Base-by-base conservation (phyloP, 495 filamentous ascomycete species). In the Annulohypoxylon nitens region DNA sequence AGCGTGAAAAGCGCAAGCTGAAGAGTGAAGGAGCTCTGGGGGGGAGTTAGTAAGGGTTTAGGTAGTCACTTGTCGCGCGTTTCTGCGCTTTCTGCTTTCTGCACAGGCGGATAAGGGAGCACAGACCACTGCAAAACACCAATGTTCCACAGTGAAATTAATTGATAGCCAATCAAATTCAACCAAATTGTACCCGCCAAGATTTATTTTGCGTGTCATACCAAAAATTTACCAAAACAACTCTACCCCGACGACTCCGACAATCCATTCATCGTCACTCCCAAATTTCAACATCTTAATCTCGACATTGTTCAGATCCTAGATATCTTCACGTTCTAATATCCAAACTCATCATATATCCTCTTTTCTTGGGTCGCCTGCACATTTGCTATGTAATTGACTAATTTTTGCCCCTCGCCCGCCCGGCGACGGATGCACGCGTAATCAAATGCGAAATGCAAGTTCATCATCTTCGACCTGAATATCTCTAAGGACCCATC, bases 221-320 rank as follows among this genome's bases (percentile, higher is more conserved):
- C 77, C 70, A 75, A 66, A 73, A 73, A 70, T 68, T 70, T 70
- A 65, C 43, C 74, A 73, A 64, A 75, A 78, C 76, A 76, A 73
- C 69, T 73, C 67, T 73, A 76, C 70, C 55, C 69, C 34, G 67
- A 69, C 45, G 43, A 55, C 69, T 66, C 72, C 64, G 60, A 71
- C 30, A 71, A 71, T 72, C 71, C 59, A 64, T 75, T 39, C 41
- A 48, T 71, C 66, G 68, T 71, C 57, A 61, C 64, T 75, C 75
- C 75, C 61, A 70, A 61, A 72, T 74, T 64, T 74, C 70, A 76
- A 77, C 75, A 70, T 77, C 68, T 48, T 60, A 57, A 72, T 48
- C 66, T 67, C 37, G 26, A 60, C 64, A 63, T 20, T 23, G 36
- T 63, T 51, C n/a, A 66, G 18, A 61, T 48, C 47, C 34, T 2